Evolutionary conservation across 2,329 filamentous ascomycete genomes (phyloP), one percentile per base, ranked within the genome.

Genomic region (Hansfordia pulvinata): DNA sequence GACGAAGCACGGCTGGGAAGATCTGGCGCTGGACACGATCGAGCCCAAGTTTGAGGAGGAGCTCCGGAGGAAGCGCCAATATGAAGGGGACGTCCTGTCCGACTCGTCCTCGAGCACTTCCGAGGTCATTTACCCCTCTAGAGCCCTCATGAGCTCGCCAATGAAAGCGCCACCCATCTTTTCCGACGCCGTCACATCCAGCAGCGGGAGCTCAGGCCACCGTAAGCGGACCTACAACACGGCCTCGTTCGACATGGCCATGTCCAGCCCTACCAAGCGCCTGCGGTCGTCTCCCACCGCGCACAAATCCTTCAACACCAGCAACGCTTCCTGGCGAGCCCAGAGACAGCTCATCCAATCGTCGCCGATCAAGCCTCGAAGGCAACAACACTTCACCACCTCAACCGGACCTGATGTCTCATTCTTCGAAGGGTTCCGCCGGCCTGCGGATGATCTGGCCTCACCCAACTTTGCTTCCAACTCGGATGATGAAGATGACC

Each of bases 1-100:
- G 60, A 85, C 90, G 40, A 85, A 92, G 56, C 80, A 93, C 59
- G 86, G 86, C 50, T 92, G 85, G 76, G 80, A 94, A 55, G 82
- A 90, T 53, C 69, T 93, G 49, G 82, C 79, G 35, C 71, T 92
- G 45, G 82, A 85, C 49, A 76, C 66, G 34, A 83, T 93, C 56
- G 84, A 93, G 55, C 83, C 84, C 27, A 80, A 77, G 49, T 61
- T 88, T 35, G 78, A 88, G 47, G 71, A 85, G 47, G 72, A 88
- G 54, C 64, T 86, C 48, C 72, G 78, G 56, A 69, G 76, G 40
- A 80, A 77, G 55, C 69, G 79, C 41, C 63, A 76, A 29, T 61
- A 62, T 37, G 68, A 73, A 24, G 77, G 75, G 45, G 84, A 92
- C 44, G 70, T 78, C 36, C 64, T 84, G 34, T 93, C 84, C 37